Evolutionary conservation across 106 monocot species (phyloP).

Genomic region (Phalaenopsis equestris): DNA sequence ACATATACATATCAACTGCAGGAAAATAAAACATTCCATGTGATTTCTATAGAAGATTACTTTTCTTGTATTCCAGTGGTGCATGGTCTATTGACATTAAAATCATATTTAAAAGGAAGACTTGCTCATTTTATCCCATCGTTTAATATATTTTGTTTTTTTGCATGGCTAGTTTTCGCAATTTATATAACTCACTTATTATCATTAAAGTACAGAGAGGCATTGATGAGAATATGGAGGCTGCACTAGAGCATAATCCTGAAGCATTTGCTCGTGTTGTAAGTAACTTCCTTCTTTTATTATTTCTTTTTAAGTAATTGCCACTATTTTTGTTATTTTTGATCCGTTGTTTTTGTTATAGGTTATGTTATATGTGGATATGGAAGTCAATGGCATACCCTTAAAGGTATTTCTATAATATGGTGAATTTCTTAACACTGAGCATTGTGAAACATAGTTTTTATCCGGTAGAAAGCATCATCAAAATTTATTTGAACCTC

Average conservation of each 20-base stretch:
- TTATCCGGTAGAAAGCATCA: neutral
- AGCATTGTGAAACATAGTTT: constrained; percentile 1
- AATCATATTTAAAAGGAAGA: neutral
- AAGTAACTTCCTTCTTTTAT: constrained; percentile 2
- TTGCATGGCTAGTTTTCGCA: neutral
- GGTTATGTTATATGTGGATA: constrained; percentile 98
- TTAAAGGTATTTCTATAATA: constrained; percentile 57
- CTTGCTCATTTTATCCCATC: neutral
- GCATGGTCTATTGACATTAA: no score
- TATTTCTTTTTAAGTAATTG: neutral
- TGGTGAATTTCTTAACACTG: neutral
- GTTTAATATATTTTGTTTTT: neutral
- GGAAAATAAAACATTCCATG: neutral
- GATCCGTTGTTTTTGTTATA: constrained; percentile 19
- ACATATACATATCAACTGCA: neutral
- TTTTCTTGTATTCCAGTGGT: neutral
- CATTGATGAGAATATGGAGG: constrained; percentile 98
- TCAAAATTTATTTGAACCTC: neutral
- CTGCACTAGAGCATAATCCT: constrained; percentile 91
- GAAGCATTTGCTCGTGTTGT: constrained; percentile 98
- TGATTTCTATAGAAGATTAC: neutral
- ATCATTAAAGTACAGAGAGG: constrained; percentile 55
- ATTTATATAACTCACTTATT: neutral
- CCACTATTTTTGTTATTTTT: neutral
- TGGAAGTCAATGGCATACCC: constrained; percentile 99